Evolutionary conservation across 2,329 filamentous ascomycete genomes (phyloP).

Genomic region (Monascus ruber): DNA sequence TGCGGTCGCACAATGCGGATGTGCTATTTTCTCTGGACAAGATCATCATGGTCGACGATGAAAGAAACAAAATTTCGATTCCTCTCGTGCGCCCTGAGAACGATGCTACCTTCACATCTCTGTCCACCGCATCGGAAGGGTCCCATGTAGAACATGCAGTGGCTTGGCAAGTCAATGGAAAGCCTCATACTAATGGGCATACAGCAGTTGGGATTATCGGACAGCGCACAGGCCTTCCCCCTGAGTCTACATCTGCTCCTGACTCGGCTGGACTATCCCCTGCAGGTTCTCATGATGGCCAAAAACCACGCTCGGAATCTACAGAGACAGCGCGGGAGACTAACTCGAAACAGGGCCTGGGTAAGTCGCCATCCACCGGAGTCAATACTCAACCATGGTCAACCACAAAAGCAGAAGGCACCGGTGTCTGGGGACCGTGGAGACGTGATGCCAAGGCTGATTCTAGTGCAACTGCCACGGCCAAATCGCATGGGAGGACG

Average conservation of each 20-base stretch:
- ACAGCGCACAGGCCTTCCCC: constrained; percentile 12
- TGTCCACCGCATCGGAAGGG: constrained; percentile 47
- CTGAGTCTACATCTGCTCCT: constrained; percentile 16
- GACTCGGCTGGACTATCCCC: constrained; percentile 12
- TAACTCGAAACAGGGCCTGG: constrained; percentile 5
- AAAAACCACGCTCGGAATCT: constrained; percentile 8
- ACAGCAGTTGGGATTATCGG: constrained; percentile 22
- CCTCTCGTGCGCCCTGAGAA: constrained; percentile 89
- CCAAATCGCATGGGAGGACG: constrained; percentile 50
- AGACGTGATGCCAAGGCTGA: constrained; percentile 37
- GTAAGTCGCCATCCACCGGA: constrained; percentile 14
- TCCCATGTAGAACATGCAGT: constrained; percentile 4
- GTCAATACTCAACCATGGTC: constrained; percentile 18
- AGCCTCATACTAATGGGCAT: constrained; percentile 11
- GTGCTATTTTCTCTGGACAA: constrained; percentile 85
- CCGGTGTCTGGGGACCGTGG: constrained; percentile 61
- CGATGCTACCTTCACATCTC: constrained; percentile 64
- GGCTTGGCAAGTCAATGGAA: constrained; percentile 2
- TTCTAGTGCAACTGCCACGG: constrained; percentile 35
- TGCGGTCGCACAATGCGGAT: constrained; percentile 79
- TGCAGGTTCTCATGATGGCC: constrained; percentile 12
- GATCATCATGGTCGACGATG: constrained; percentile 75
- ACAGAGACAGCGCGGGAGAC: constrained; percentile 5
- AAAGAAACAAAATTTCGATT: constrained; percentile 75
- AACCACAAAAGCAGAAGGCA: constrained; percentile 24